These are phyloP conservation scores for Polygonum maritimum DNA, from an alignment of 148 eudicot species.

Conservation along the genomic window DNA sequence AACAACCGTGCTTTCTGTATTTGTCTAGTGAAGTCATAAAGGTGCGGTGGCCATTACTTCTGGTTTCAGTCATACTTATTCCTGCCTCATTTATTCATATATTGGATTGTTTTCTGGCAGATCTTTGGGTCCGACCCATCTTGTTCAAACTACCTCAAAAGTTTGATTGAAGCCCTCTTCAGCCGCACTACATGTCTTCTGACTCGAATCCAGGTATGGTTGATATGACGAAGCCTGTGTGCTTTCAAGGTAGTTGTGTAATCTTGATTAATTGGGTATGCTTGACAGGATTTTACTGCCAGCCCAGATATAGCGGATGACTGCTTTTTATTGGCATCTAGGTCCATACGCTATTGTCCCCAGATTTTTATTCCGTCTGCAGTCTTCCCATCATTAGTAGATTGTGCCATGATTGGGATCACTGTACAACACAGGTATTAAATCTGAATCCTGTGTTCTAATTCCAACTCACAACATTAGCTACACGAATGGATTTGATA, in stretches of 20 bases:
- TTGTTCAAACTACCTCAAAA: constrained; percentile 74
- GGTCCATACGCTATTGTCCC: constrained; percentile 98
- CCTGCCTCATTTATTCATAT: not conserved
- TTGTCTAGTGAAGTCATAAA: constrained; percentile 98
- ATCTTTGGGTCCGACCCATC: constrained; percentile 94
- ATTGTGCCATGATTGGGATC: constrained; percentile 81
- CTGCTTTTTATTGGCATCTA: constrained; percentile 89
- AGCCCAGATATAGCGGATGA: constrained; percentile 98
- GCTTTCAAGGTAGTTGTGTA: not conserved
- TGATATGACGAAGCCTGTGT: not conserved
- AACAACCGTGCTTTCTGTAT: constrained; percentile 96
- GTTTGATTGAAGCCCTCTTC: constrained; percentile 82
- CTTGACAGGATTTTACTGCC: constrained; percentile 71
- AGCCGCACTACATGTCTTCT: constrained; percentile 78
- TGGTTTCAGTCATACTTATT: constrained; percentile 9
- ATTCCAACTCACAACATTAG: not conserved
- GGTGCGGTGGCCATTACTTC: constrained; percentile 27
- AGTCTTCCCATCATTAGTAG: constrained; percentile 65
- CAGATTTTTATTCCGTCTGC: constrained; percentile 73
- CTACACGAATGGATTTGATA: not conserved
- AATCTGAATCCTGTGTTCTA: not conserved
- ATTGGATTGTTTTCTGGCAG: constrained; percentile 34
- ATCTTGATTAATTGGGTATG: not conserved
- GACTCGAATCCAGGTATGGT: constrained; percentile 53
- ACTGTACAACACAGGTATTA: constrained; percentile 94